Base-by-base conservation (phyloP, 352 stramenopile genomes). In the Thalassiosira delicatula region DNA sequence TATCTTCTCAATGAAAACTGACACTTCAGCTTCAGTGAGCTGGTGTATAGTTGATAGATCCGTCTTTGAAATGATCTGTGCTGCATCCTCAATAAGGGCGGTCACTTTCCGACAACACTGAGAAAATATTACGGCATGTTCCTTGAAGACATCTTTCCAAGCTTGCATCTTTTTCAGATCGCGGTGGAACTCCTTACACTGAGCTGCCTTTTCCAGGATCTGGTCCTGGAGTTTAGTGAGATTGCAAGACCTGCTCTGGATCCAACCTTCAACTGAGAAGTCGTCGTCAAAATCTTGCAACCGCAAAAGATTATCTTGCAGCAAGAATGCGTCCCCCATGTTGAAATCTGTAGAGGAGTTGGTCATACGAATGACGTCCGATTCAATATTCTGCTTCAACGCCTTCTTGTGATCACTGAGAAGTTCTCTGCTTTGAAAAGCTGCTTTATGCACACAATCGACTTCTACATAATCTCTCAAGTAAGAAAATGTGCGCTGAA, bases 91-190 rank as follows among this genome's bases (percentile, higher is more conserved):
- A 3, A 69, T 12, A 1, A 68, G n/a, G 11, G 27, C n/a, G 12
- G 17, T 27, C n/a, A 61, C 60, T n/a, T 66, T 53, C 29, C 33
- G 12, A 14, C 42, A 69, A 14, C 29, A 12, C 17, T 40, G 14
- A 19, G 27, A 19, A 42, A 66, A 62, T 37, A 68, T 5, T 54
- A 12, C 46, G 46, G 25, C 27, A 59, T 12, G 59, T 17, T 46
- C 30, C 57, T 69, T n/a, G 17, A 78, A 78, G 4, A 29, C 17
- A 49, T 70, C 37, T 40, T 56, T 30, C 70, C 70, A 79, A 60
- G 51, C 14, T 61, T 71, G 23, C 19, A 79, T 7, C 42, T 79
- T 79, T 7, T 70, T 60, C 4, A 62, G 42, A 19, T 51, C 11
- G 42, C 42, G 42, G 19, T n/a, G n/a, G n/a, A 70, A 61, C 21